phyloP scores from a whole-genome alignment of 192 early-diverging fungal genomes.

The Podochytrium sp. region DNA sequence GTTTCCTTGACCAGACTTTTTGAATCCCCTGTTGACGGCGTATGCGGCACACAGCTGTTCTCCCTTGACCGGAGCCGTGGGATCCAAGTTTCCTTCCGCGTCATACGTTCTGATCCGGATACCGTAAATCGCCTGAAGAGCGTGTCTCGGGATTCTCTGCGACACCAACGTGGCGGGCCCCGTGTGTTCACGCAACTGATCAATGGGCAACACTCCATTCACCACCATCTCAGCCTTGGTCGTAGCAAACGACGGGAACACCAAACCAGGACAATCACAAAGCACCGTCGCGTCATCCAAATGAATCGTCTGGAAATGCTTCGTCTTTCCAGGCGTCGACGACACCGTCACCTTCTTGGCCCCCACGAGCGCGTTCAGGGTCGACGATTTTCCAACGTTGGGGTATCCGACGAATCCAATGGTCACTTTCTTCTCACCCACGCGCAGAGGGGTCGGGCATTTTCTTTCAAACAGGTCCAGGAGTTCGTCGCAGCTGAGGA shows the following conservation, averaged over 20 bases:
- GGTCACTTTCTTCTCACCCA: slow-evolving; percentile 60
- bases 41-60: slow-evolving; percentile 91
- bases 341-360: slow-evolving; percentile 93
- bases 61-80: slow-evolving; percentile 66
- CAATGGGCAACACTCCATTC: slow-evolving; percentile 98
- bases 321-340: slow-evolving; percentile 98
- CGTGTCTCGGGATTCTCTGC: slow-evolving; percentile 81
- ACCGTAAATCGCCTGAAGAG: slow-evolving; percentile 91
- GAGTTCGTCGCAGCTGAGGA: slow-evolving; percentile 70
- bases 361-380: slow-evolving; percentile 95
- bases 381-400: slow-evolving; percentile 99
- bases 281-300: slow-evolving; percentile 82
- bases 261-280: slow-evolving; percentile 99
- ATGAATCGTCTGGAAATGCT: slow-evolving; percentile 99
- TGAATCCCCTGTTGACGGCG: slow-evolving; percentile 91
- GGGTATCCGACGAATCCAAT: slow-evolving; percentile 99
- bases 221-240: slow-evolving; percentile 98
- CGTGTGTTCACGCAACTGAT: slow-evolving; percentile 94
- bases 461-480: slow-evolving; percentile 61
- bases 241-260: slow-evolving; percentile 98
- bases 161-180: slow-evolving; percentile 85
- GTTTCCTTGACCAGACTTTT: slow-evolving; percentile 91
- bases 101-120: slow-evolving; percentile 81
- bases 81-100: slow-evolving; percentile 57
- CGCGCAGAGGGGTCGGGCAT: slow-evolving; percentile 54